Evolutionary conservation across 2,329 filamentous ascomycete genomes (phyloP).

Genomic region (Cercospora canescens): DNA sequence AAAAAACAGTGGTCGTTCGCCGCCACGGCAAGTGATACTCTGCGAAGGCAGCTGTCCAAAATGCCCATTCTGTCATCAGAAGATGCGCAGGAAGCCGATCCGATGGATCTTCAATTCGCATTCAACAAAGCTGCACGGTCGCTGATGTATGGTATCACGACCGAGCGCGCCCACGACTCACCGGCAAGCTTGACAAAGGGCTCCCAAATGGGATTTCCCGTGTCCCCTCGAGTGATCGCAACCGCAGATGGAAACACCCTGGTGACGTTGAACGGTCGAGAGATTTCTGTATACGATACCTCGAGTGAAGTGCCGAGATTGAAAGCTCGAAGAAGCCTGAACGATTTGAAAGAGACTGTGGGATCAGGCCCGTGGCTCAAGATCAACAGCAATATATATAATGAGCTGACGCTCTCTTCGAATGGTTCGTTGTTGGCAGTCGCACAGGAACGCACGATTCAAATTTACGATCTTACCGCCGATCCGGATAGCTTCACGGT

Average conservation of each 20-base stretch:
- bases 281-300: slow-evolving; percentile 34
- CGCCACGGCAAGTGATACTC: slow-evolving; percentile 31
- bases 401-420: slow-evolving; percentile 35
- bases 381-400: slow-evolving; percentile 29
- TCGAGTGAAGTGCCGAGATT: slow-evolving; percentile 20
- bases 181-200: slow-evolving; percentile 20
- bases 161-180: slow-evolving; percentile 24
- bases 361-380: slow-evolving; percentile 37
- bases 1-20: slow-evolving; percentile 34
- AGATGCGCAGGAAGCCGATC: slow-evolving; percentile 22
- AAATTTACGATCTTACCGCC: slow-evolving; percentile 36
- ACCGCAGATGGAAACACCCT: slow-evolving; percentile 28
- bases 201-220: slow-evolving; percentile 20
- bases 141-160: slow-evolving; percentile 34
- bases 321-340: slow-evolving; percentile 30
- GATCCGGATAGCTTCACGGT: slow-evolving; percentile 34
- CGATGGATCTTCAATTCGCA: slow-evolving; percentile 26
- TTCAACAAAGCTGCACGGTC: slow-evolving; percentile 34
- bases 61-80: slow-evolving; percentile 32
- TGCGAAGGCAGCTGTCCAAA: slow-evolving; percentile 32
- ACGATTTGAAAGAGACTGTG: slow-evolving; percentile 36
- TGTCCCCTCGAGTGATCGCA: slow-evolving; percentile 25
- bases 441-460: slow-evolving; percentile 36
- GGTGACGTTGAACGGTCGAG: slow-evolving; percentile 33
- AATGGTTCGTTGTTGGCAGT: slow-evolving; percentile 36